Evolutionary conservation across 1,284 basidiomycete species (phyloP).

Genomic region (Fomitopsis pinicola): DNA sequence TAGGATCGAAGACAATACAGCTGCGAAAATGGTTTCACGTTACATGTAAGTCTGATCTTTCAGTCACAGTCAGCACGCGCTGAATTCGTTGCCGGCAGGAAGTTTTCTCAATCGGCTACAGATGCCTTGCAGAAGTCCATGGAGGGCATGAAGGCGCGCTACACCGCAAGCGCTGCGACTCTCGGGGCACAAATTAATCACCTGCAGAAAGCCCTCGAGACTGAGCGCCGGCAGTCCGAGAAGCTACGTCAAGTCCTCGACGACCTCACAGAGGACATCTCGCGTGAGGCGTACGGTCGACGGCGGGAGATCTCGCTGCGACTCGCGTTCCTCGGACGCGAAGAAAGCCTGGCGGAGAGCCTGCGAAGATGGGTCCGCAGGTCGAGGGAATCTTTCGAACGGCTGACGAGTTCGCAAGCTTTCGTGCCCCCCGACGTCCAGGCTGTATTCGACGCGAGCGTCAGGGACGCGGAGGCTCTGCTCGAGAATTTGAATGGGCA

Average conservation of each 20-base stretch:
- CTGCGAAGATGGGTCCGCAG: slow-evolving; percentile 52
- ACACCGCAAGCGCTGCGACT: slow-evolving; percentile 59
- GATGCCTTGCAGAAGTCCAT: slow-evolving; percentile 67
- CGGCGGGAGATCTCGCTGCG: slow-evolving; percentile 70
- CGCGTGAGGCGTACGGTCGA: slow-evolving; percentile 72
- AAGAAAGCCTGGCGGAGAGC: slow-evolving; percentile 58
- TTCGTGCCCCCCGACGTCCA: slow-evolving; percentile 16
- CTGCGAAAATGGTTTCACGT: slow-evolving; percentile 81
- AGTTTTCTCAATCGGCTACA: slow-evolving; percentile 80
- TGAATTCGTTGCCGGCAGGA: slow-evolving; percentile 44
- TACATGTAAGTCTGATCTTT: slow-evolving; percentile 62
- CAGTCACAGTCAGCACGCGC: not conserved
- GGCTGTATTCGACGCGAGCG: slow-evolving; percentile 34
- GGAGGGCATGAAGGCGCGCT: slow-evolving; percentile 53
- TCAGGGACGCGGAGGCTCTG: slow-evolving; percentile 46
- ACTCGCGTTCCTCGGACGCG: slow-evolving; percentile 62
- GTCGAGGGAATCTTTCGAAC: slow-evolving; percentile 39
- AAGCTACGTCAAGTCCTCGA: slow-evolving; percentile 63
- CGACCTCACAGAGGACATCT: slow-evolving; percentile 69
- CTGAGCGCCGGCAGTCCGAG: slow-evolving; percentile 39
- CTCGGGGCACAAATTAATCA: slow-evolving; percentile 42
- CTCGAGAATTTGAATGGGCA: slow-evolving; percentile 41
- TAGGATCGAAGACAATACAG: slow-evolving; percentile 69
- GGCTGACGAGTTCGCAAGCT: slow-evolving; percentile 9
- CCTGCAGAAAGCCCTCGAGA: slow-evolving; percentile 40